These are phyloP conservation scores for Pestalotiopsis sp. DNA, from an alignment of 2,329 filamentous ascomycete genomes.

Conservation along the genomic window DNA sequence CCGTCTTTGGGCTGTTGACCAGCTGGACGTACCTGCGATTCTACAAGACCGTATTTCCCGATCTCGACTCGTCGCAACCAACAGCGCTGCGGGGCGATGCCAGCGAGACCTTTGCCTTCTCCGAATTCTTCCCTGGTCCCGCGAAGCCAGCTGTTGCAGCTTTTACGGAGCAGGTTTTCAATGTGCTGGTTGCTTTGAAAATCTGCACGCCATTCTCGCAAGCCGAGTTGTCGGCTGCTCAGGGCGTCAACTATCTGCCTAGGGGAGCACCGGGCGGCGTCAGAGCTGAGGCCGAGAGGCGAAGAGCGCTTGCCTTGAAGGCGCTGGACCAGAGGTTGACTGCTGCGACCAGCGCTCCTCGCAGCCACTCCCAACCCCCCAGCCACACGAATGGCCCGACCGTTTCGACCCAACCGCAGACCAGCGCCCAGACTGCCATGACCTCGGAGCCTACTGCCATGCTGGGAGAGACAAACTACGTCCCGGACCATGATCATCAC, in stretches of 20 bases:
- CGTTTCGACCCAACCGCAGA: slow-evolving; percentile 59
- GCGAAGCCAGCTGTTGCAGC: slow-evolving; percentile 77
- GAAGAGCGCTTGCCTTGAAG: slow-evolving; percentile 85
- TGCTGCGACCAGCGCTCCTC: slow-evolving; percentile 63
- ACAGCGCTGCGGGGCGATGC: slow-evolving; percentile 80
- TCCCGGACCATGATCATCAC: slow-evolving; percentile 60
- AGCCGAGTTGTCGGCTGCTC: slow-evolving; percentile 75
- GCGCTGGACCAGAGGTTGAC: slow-evolving; percentile 90
- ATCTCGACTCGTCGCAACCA: slow-evolving; percentile 65
- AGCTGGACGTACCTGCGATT: slow-evolving; percentile 97
- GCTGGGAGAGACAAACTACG: slow-evolving; percentile 72
- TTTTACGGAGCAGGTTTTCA: slow-evolving; percentile 76
- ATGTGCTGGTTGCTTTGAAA: slow-evolving; percentile 71
- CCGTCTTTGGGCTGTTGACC: slow-evolving; percentile 79
- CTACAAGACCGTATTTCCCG: slow-evolving; percentile 77
- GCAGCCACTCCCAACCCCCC: slow-evolving; percentile 40
- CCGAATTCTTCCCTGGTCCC: slow-evolving; percentile 90
- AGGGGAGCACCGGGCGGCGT: slow-evolving; percentile 67
- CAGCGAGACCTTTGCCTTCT: slow-evolving; percentile 94
- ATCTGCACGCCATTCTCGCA: slow-evolving; percentile 85
- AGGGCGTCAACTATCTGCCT: slow-evolving; percentile 64
- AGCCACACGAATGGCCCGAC: slow-evolving; percentile 55
- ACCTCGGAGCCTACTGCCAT: slow-evolving; percentile 56
- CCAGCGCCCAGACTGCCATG: slow-evolving; percentile 61
- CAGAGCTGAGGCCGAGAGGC: slow-evolving; percentile 87